Base-by-base conservation (phyloP, 1,139 yeast species). In the Magnusiomyces tetraspermus region DNA sequence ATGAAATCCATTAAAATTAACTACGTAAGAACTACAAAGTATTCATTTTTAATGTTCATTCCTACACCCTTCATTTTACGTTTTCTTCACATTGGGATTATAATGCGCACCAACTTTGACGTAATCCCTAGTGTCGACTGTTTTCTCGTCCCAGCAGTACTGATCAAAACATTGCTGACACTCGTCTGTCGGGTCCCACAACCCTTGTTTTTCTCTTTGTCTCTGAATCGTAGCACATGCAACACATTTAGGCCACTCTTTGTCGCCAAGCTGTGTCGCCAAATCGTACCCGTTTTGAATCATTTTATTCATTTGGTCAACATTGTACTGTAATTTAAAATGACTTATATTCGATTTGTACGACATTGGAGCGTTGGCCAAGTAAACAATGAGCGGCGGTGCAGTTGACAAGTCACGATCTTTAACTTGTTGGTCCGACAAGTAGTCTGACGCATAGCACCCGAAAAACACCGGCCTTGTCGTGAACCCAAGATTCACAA, bases 201-300 rank as follows among this genome's bases (percentile, higher is more conserved):
- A 52, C 43, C 83, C 82, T 53, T 77, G 71, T 64, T 95, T 76
- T 71, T 89, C 95, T 62, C 84, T 83, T 51, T 83, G 80, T 67
- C 97, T 82, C 69, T 89, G 83, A 56, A 89, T 75, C 51, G 89
- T 79, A 8, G 96, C 97, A 73, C 97, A 90, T 1, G 90, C 88
- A 51, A 89, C 79, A 74, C 97, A 90, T 13, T 84, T 77, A 48
- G 79, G 74, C 84, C 90, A 90, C 52, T 84, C 82, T 2, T 72
- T 67, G 63, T 87, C 96, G 47, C 82, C 31, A 2, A 10, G 15
- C 80, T 71, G 67, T 87, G 88, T 59, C 76, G 76, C 64, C 89
- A 79, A 1, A 95, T 77, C 19, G 85, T 80, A 87, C 13, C 96
- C 97, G 63, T 89, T 90, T 59, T 75, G 71, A 60, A 90, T 81